Percentiles rank a stretch among this genome's conserved stretches.
phyloP scores from a whole-genome alignment of 371 early-diverging fungal genomes.

The Actinomortierella wolfii region DNA sequence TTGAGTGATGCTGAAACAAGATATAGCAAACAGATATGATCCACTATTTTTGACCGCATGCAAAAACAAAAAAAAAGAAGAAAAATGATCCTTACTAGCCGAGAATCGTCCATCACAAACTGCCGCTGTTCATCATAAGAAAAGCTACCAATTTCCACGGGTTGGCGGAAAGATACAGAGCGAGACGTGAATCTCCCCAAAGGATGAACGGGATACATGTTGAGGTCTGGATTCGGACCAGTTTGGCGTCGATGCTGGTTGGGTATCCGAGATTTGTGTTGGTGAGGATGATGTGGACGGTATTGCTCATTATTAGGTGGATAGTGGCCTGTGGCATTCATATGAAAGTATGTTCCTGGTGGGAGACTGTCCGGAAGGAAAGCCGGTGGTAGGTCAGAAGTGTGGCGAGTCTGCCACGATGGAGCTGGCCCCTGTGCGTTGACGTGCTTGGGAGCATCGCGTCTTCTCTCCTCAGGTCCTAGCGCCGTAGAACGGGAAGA shows the following conservation, averaged over 20 bases:
- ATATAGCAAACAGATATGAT: too few species aligned
- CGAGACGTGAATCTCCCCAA: constrained; percentile 55
- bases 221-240: constrained; percentile 1
- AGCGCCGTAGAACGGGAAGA: too few species aligned
- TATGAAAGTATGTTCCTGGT: too few species aligned
- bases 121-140: constrained; percentile 71
- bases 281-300: not conserved
- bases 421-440: too few species aligned
- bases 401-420: not conserved
- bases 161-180: constrained; percentile 67
- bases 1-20: not conserved
- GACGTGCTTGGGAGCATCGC: not conserved
- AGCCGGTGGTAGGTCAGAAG: not conserved
- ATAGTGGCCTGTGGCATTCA: too few species aligned
- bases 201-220: constrained; percentile 48
- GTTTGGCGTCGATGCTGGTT: not conserved
- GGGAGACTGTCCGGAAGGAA: too few species aligned
- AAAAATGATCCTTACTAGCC: constrained; percentile 54
- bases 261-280: not conserved
- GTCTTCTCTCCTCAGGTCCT: not conserved
- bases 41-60: not conserved
- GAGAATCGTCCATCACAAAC: constrained; percentile 68
- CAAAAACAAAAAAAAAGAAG: not conserved
- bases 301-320: too few species aligned
- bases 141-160: constrained; percentile 77